A percentile compares a stretch with the other conserved stretches of the same genome.
phyloP scores from a whole-genome alignment of 108 stramenopile species.

The Pseudonitzschia multiseries region DNA sequence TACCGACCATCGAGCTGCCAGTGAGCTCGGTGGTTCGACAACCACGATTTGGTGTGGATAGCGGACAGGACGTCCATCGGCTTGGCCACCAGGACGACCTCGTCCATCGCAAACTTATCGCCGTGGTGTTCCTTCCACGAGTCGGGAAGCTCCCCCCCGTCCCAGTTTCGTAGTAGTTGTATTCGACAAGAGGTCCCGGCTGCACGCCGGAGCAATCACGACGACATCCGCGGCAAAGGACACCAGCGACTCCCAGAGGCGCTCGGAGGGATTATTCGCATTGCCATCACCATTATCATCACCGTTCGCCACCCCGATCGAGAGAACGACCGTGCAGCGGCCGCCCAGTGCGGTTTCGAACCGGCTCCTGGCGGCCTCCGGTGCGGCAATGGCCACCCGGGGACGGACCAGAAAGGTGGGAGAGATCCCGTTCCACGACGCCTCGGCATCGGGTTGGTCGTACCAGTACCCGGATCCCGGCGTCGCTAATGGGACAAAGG shows the following conservation, averaged over 20 bases:
- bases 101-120: conserved; percentile 22
- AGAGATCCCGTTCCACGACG: conserved; percentile 64
- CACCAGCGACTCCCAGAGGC: conserved; percentile 32
- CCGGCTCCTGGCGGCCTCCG: conserved; percentile 44
- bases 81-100: conserved; percentile 46
- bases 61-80: conserved; percentile 38
- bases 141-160: conserved; percentile 49
- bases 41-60: conserved; percentile 58
- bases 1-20: conserved; percentile 32
- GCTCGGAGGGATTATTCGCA: background rate
- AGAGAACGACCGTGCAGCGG: conserved; percentile 21
- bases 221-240: conserved; percentile 66
- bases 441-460: conserved; percentile 74
- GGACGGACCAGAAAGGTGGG: conserved; percentile 74
- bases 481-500: conserved; percentile 49
- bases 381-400: conserved; percentile 68
- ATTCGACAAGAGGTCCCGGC: conserved; percentile 15
- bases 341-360: conserved; percentile 53
- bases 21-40: conserved; percentile 33
- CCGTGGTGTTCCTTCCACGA: background rate
- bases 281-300: conserved; percentile 27
- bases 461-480: conserved; percentile 79
- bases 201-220: conserved; percentile 72
- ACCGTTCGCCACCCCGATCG: conserved; percentile 16
- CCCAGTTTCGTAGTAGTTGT: too few species aligned